Conservation (phyloP, 805 yeast species). For the Saturnispora bothae region DNA sequence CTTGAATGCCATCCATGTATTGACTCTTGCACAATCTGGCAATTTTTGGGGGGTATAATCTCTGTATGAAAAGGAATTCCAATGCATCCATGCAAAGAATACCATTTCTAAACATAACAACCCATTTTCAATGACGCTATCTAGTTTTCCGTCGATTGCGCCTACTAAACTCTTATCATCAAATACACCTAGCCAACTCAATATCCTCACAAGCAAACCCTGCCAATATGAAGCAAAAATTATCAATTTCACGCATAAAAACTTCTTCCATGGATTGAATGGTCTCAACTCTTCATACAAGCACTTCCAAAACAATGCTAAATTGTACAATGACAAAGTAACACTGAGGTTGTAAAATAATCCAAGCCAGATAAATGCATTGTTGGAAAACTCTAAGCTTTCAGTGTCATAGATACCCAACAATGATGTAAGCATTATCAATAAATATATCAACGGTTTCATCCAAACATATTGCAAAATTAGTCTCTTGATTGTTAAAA, state of each 20-base stretch:
- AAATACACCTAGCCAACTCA: conserved; percentile 39
- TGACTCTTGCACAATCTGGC: conserved; percentile 62
- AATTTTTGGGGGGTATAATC: conserved; percentile 54
- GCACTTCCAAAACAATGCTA: conserved; percentile 90
- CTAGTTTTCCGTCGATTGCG: conserved; percentile 24
- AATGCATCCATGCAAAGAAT: conserved; percentile 81
- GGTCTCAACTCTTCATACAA: conserved; percentile 65
- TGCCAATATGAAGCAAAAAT: conserved; percentile 99
- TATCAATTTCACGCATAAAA: conserved; percentile 83
- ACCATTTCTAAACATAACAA: conserved; percentile 75
- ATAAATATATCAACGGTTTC: conserved; percentile 68
- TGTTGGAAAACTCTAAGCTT: conserved; percentile 35
- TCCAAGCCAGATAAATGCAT: conserved; percentile 51
- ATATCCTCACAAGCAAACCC: conserved; percentile 48
- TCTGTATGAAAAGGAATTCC: conserved; percentile 69
- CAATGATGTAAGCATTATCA: conserved; percentile 37
- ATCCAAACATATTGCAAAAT: conserved; percentile 92
- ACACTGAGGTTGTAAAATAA: conserved; percentile 71
- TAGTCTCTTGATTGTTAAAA: conserved; percentile 69
- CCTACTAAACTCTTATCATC: conserved; percentile 25
- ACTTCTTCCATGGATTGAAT: conserved; percentile 85
- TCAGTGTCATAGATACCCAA: conserved; percentile 42
- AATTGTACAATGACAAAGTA: conserved; percentile 67
- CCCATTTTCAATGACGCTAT: conserved; percentile 63
- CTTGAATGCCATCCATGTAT: conserved; percentile 50